Evolutionary conservation across 2,329 filamentous ascomycete species (phyloP), one percentile per base, ranked within the genome.

Genomic region (Clonostachys chloroleuca): DNA sequence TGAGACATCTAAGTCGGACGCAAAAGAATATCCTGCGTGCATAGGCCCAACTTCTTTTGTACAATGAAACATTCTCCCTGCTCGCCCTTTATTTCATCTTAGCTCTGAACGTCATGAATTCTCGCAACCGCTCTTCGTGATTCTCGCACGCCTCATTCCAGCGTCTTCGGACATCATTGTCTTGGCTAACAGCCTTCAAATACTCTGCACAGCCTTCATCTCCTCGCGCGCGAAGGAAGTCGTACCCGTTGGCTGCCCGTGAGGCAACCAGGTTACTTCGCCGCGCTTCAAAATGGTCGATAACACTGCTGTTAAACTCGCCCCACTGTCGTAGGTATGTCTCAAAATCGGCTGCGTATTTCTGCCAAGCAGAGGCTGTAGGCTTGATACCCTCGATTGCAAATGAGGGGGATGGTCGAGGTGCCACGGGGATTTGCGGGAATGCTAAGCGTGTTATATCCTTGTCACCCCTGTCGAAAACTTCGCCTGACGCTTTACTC

Each of bases 101-200:
- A 37, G 69, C 64, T 49, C 70, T 64, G 50, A 70, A 69, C 30
- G 61, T 71, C 62, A 77, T 69, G 57, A 83, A 87, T 53, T 81
- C 76, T 53, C 74, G 69, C 48, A 89, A 67, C 10, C 76, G 75
- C 48, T 71, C 62, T 48, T 79, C 74, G 57, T 91, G 86, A 50
- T 74, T 74, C 40, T 80, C 75, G 50, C 77, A 80, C 8, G 80
- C 80, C 9, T 74, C 62, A 33, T 66, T 66, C 84, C 86, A 89
- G 47, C 77, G 74, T 56, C 72, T 72, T 47, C 83, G 71, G 6
- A 88, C 78, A 43, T 72, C 69, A 52, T 81, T 76, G 58, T 91
- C 87, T 62, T 88, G 80, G 53, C 78, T 75, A 47, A 86, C 65
- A 59, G 78, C 80, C 36, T 67, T 67, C 49, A 81, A 61, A 59